phyloP scores from a whole-genome alignment of 1,139 yeast genomes.

The Groenewaldozyma auringiensis region DNA sequence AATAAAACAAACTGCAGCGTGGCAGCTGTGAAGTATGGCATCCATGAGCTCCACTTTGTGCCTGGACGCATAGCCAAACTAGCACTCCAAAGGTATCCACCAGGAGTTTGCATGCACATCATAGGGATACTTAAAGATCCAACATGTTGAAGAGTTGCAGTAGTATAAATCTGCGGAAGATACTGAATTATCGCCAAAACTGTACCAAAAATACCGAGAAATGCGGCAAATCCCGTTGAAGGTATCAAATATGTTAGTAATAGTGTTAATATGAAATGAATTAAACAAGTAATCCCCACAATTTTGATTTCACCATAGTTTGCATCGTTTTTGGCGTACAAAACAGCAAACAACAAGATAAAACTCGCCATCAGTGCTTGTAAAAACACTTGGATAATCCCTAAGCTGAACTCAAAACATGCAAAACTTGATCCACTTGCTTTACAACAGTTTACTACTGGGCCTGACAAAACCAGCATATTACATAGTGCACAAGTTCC shows the following conservation, averaged over 20 bases:
- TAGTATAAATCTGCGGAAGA: conserved; percentile 72
- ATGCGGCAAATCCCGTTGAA: conserved; percentile 53
- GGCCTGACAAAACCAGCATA: conserved; percentile 49
- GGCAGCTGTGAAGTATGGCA: conserved; percentile 72
- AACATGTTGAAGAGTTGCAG: conserved; percentile 61
- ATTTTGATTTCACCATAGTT: conserved; percentile 19
- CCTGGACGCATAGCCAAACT: conserved; percentile 66
- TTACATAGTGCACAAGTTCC: conserved; percentile 66
- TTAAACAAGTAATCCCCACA: conserved; percentile 20
- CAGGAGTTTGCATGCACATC: conserved; percentile 88
- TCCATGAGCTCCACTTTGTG: conserved; percentile 82
- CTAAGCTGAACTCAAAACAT: conserved; percentile 63
- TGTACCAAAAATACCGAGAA: conserved; percentile 37
- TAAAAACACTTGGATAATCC: conserved; percentile 59
- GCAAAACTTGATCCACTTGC: conserved; percentile 36
- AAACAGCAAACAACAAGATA: conserved; percentile 31
- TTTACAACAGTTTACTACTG: conserved; percentile 33
- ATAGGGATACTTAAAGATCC: conserved; percentile 74
- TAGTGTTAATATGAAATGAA: conserved; percentile 20
- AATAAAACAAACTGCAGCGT: conserved; percentile 51
- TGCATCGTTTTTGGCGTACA: conserved; percentile 12
- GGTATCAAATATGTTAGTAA: conserved; percentile 21
- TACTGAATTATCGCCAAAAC: conserved; percentile 60
- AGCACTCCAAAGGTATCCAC: conserved; percentile 72
- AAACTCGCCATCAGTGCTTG: conserved; percentile 61